A percentile compares a stretch with the other conserved stretches of the same genome.
These are phyloP conservation scores for Arabidopsis hybrid DNA, from an alignment of 441 rosid species.

Conservation along the genomic window DNA sequence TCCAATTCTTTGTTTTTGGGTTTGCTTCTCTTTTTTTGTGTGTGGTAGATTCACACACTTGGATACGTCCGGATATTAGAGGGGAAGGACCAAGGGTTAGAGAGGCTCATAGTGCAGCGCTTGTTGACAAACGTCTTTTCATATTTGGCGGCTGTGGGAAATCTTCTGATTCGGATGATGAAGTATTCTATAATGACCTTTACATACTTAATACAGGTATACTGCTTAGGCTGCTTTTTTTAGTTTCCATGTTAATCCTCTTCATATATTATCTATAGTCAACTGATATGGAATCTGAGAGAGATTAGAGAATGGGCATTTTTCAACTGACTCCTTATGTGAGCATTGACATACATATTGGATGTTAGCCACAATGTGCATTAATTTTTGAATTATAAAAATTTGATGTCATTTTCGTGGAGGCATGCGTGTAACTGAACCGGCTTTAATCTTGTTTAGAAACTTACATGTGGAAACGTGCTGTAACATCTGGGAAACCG, in stretches of 20 bases:
- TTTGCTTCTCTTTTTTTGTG: background rate
- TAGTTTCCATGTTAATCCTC: background rate
- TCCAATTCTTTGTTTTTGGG: background rate
- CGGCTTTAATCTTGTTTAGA: slow-evolving; percentile 56
- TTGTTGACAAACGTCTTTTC: slow-evolving; percentile 52
- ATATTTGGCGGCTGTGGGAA: slow-evolving; percentile 91
- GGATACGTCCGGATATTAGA: slow-evolving; percentile 82
- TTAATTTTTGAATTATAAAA: background rate
- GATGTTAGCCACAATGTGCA: slow-evolving; percentile 1
- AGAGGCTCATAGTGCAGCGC: slow-evolving; percentile 92
- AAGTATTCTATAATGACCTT: slow-evolving; percentile 88
- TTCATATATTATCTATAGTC: background rate
- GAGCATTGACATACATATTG: slow-evolving; percentile 12
- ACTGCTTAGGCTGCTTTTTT: slow-evolving; percentile 1
- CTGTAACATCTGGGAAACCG: slow-evolving; percentile 72
- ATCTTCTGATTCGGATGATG: slow-evolving; percentile 62
- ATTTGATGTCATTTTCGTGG: background rate
- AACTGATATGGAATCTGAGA: slow-evolving; percentile 17
- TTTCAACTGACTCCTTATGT: background rate
- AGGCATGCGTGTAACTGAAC: slow-evolving; percentile 19
- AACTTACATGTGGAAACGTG: slow-evolving; percentile 84
- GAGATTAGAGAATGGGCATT: slow-evolving; percentile 1
- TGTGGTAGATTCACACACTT: slow-evolving; percentile 78
- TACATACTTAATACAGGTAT: slow-evolving; percentile 83
- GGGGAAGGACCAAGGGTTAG: slow-evolving; percentile 93